Percentiles rank a stretch among this genome's conserved stretches.
These are phyloP conservation scores for Talaromyces stipitatus DNA, from an alignment of 495 filamentous ascomycete species.

Conservation along the genomic window DNA sequence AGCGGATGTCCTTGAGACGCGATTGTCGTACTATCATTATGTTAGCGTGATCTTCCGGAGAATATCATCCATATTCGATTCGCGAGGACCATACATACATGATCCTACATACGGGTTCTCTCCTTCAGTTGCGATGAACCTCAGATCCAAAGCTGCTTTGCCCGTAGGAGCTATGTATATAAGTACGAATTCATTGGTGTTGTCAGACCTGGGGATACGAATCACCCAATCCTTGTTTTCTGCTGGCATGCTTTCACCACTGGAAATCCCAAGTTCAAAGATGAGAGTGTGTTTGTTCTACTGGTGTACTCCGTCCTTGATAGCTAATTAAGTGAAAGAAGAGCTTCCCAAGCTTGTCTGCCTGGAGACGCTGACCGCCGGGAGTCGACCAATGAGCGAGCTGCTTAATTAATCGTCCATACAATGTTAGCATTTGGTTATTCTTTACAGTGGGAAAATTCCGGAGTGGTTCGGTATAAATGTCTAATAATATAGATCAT, in stretches of 20 bases:
- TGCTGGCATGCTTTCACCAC: not conserved
- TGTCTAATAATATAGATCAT: too few relatives aligned
- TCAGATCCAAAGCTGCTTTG: constrained; percentile 46
- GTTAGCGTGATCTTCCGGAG: constrained; percentile 22
- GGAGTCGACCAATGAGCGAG: not conserved
- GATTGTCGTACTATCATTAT: constrained; percentile 36
- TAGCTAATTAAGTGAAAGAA: too few relatives aligned
- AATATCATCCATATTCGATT: not conserved
- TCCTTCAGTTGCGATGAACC: constrained; percentile 62
- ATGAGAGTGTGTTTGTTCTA: too few relatives aligned
- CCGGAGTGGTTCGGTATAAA: too few relatives aligned
- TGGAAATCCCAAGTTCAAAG: not conserved
- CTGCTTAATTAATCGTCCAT: not conserved
- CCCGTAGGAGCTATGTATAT: constrained; percentile 45
- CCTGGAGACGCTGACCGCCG: not conserved
- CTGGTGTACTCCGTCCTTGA: too few relatives aligned
- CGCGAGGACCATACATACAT: constrained; percentile 35
- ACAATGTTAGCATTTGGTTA: too few relatives aligned
- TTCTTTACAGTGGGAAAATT: too few relatives aligned
- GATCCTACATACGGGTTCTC: constrained; percentile 49
- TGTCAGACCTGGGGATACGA: constrained; percentile 47
- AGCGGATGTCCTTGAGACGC: constrained; percentile 34
- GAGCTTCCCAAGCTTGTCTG: not conserved
- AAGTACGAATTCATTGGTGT: constrained; percentile 47
- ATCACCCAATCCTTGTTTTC: constrained; percentile 26